Evolutionary conservation across 202 grass and related monocot species (phyloP).

Genomic region (Setaria italica): DNA sequence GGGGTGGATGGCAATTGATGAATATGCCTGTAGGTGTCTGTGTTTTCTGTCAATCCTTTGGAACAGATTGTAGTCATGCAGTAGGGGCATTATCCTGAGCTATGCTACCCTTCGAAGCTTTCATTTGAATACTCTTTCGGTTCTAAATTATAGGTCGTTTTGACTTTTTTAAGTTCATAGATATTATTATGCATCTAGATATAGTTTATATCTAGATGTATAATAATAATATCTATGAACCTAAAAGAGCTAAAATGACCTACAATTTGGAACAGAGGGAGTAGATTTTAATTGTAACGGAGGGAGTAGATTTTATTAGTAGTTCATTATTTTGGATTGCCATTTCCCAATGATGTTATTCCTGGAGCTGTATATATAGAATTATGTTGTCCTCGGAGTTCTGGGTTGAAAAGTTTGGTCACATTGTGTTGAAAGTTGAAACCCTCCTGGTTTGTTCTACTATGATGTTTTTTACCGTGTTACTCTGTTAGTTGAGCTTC

Average conservation of each 20-base stretch:
- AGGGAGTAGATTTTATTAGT: background rate
- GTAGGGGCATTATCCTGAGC: background rate
- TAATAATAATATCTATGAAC: no score
- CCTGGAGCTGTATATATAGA: background rate
- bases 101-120: no score
- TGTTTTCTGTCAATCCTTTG: background rate
- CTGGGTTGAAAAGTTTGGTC: background rate
- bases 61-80: background rate
- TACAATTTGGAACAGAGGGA: no score
- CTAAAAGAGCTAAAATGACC: no score
- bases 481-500: background rate
- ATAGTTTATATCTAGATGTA: no score
- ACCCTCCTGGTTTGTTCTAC: background rate
- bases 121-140: background rate
- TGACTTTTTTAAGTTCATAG: no score
- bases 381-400: background rate
- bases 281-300: no score
- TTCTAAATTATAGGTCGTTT: no score
- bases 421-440: slow-evolving; percentile 5
- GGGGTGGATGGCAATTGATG: background rate
- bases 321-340: background rate
- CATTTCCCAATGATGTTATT: no score
- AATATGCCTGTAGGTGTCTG: background rate
- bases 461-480: background rate
- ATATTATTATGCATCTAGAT: no score